Evolutionary conservation across 140 eudicot genomes (phyloP), one percentile per base, ranked within the genome.

Genomic region (Cichorium intybus): DNA sequence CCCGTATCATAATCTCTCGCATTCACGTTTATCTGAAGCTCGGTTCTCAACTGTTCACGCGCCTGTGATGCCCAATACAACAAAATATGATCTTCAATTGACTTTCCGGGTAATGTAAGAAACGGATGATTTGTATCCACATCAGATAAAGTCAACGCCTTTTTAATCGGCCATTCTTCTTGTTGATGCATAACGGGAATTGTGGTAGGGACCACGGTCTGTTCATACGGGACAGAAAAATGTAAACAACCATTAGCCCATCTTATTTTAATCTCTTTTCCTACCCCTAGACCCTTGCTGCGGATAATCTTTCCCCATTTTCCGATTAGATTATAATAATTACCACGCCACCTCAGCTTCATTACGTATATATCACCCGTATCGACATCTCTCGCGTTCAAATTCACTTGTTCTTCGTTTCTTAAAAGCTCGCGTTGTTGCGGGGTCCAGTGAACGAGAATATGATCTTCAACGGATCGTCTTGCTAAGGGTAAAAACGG

Each of bases 91-190:
- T 87, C 95, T 69, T 87, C 90, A 31, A 87, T 77, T 29, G 85
- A 83, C 68, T 87, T 87, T 26, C 95, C 95, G 21, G 95, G 90
- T 62, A 87, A 79, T 9, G 95, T 87, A 14, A 87, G 84, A 52
- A 87, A 87, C 14, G 95, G 95, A 57, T 87, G 95, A 74, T 87
- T 87, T 2, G 84, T 87, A 65, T 87, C 95, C 78, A 87, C 95
- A 67, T 87, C 95, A 45, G 95, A 87, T 54, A 79, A 73, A 5
- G 95, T 87, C 27, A 87, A 71, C 6, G 84, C 84, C 75, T 87
- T 87, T 75, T 74, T 83, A 61, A 87, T 79, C 21, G 95, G 95
- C 95, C 95, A 87, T 45, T 73, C 70, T 4, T 87, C 90, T 16
- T 66, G 74, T 28, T 75, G 64, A 1, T 59, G 70, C 17, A 68